Percentiles rank a stretch among this genome's conserved stretches.
phyloP scores from a whole-genome alignment of 2,329 filamentous ascomycete genomes.

The Neonectria neomacrospora region DNA sequence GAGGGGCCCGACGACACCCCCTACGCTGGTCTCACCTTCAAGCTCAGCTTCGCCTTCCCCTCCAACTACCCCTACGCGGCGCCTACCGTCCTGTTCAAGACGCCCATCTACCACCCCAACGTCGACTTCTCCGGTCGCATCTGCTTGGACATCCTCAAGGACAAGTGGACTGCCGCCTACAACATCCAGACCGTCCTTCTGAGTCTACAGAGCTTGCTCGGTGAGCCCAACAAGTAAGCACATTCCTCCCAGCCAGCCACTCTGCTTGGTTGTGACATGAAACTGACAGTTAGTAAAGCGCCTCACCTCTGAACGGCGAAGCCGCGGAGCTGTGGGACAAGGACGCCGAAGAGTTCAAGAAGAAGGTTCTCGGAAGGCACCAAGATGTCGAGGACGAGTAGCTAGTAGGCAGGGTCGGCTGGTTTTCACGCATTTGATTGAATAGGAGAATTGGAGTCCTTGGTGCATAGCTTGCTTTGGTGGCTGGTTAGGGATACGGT shows the following conservation, averaged over 20 bases:
- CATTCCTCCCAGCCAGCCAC: neutral
- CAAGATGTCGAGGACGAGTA: constrained; percentile 73
- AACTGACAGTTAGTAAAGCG: constrained; percentile 61
- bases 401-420: constrained; percentile 26
- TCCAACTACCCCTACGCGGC: constrained; percentile 92
- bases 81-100: constrained; percentile 95
- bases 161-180: constrained; percentile 98
- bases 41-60: constrained; percentile 91
- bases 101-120: constrained; percentile 98
- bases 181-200: constrained; percentile 94
- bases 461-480: constrained; percentile 47
- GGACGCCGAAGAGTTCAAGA: constrained; percentile 87
- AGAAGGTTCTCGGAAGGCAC: constrained; percentile 72
- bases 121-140: constrained; percentile 97
- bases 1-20: constrained; percentile 90
- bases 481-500: constrained; percentile 48
- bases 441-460: constrained; percentile 57
- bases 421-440: constrained; percentile 38
- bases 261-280: neutral
- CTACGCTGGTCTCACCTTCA: constrained; percentile 88
- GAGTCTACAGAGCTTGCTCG: constrained; percentile 93
- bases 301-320: constrained; percentile 94
- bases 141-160: constrained; percentile 97
- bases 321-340: constrained; percentile 97
- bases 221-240: constrained; percentile 96